These are phyloP conservation scores for Tanacetum coccineum DNA, from an alignment of 129 eudicot species.

Conservation along the genomic window DNA sequence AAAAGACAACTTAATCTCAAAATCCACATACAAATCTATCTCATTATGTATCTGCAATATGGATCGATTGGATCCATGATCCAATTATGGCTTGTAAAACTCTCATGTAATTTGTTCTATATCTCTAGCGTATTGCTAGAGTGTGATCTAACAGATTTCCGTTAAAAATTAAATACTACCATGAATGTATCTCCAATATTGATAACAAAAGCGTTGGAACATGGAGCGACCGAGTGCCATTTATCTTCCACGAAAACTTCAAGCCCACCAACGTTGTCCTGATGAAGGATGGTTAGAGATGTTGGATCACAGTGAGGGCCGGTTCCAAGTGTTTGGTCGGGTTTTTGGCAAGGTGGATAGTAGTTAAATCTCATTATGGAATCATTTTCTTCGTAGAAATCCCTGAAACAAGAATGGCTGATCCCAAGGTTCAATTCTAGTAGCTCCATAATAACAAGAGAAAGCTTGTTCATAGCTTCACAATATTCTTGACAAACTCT, in stretches of 20 bases:
- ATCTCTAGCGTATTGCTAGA: too few species aligned
- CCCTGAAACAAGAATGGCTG: conserved; percentile 46
- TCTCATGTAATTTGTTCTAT: too few species aligned
- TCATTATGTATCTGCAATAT: background rate
- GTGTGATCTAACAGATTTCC: too few species aligned
- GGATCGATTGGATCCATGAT: background rate
- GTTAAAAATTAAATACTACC: conserved; percentile 31
- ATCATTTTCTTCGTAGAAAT: conserved; percentile 65
- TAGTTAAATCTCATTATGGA: conserved; percentile 83
- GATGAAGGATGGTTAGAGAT: conserved; percentile 80
- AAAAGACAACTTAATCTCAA: conserved; percentile 4
- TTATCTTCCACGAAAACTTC: conserved; percentile 66
- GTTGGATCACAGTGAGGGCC: conserved; percentile 98
- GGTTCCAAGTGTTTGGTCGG: conserved; percentile 78
- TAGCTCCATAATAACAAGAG: conserved; percentile 69
- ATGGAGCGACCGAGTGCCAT: conserved; percentile 82
- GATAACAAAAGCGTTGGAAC: conserved; percentile 75
- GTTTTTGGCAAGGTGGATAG: conserved; percentile 76
- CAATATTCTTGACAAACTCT: conserved; percentile 66
- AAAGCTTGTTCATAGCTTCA: conserved; percentile 69
- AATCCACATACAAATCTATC: background rate
- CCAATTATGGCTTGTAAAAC: too few species aligned
- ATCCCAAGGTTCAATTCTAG: conserved; percentile 78
- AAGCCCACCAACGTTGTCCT: conserved; percentile 88
- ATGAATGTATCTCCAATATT: conserved; percentile 93